These are phyloP conservation scores for Candida xyloterini DNA, from an alignment of 805 yeast species.

Conservation along the genomic window DNA sequence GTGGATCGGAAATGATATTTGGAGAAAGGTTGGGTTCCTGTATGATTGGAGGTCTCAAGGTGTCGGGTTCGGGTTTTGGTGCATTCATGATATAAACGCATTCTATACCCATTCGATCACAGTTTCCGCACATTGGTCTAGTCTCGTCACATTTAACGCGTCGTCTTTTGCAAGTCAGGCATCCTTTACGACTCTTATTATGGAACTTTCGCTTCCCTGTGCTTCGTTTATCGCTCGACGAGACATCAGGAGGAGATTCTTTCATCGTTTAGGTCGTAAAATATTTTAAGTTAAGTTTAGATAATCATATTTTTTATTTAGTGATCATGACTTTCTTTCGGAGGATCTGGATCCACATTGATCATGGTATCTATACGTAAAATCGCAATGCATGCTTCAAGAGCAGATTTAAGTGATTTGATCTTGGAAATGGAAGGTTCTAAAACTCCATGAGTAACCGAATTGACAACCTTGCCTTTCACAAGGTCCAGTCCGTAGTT, in stretches of 20 bases:
- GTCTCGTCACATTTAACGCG: conserved; percentile 91
- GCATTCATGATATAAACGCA: conserved; percentile 53
- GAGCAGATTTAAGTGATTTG: conserved; percentile 89
- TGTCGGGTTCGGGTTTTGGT: not conserved
- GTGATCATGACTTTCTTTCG: conserved; percentile 88
- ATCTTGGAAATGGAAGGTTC: conserved; percentile 95
- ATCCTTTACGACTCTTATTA: conserved; percentile 83
- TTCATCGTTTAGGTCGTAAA: conserved; percentile 11
- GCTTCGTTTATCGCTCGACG: conserved; percentile 31
- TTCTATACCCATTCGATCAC: conserved; percentile 71
- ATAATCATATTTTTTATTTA: conserved; percentile 21
- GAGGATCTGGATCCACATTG: conserved; percentile 93
- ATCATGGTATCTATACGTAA: conserved; percentile 98
- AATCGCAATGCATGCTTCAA: conserved; percentile 97
- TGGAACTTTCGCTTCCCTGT: conserved; percentile 84
- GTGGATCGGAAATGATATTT: conserved; percentile 29
- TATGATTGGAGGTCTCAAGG: conserved; percentile 2
- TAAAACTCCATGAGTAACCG: conserved; percentile 77
- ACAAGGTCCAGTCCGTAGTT: conserved; percentile 91
- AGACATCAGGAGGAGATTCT: conserved; percentile 1
- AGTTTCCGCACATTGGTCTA: conserved; percentile 76
- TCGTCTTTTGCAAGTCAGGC: conserved; percentile 83
- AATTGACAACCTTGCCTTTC: conserved; percentile 89
- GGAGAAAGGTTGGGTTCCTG: conserved; percentile 30
- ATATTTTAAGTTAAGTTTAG: conserved; percentile 7